phyloP scores from a whole-genome alignment of 345 rosid genomes.

The Carallia pectinifolia region DNA sequence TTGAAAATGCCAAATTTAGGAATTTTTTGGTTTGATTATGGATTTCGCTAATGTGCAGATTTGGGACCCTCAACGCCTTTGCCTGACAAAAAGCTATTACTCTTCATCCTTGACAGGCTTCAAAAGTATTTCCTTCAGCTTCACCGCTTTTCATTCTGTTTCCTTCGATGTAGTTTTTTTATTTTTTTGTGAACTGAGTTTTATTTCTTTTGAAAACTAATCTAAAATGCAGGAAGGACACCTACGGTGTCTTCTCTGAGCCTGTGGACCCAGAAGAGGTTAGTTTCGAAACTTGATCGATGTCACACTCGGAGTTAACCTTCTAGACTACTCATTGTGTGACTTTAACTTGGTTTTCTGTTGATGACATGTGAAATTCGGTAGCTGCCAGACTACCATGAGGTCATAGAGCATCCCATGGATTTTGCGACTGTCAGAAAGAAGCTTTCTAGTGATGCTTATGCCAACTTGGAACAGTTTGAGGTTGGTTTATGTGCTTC shows the following conservation, averaged over 20 bases:
- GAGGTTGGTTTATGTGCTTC: conserved; percentile 22
- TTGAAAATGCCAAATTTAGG: conserved; percentile 8
- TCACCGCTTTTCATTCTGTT: background rate
- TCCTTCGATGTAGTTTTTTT: background rate
- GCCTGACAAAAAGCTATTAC: conserved; percentile 31
- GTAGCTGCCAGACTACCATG: conserved; percentile 36
- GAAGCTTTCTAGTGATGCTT: conserved; percentile 22
- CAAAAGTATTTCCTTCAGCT: conserved; percentile 20
- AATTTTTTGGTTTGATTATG: conserved; percentile 4
- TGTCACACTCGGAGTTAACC: background rate
- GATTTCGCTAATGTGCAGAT: background rate
- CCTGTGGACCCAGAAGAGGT: conserved; percentile 33
- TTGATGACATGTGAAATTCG: conserved; percentile 1
- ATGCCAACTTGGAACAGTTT: conserved; percentile 25
- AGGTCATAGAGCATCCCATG: conserved; percentile 32
- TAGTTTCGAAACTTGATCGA: conserved; percentile 5
- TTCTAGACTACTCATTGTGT: background rate
- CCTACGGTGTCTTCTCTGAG: conserved; percentile 32
- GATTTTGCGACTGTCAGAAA: conserved; percentile 29
- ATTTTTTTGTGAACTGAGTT: background rate
- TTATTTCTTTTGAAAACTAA: background rate
- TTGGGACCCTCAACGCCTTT: conserved; percentile 1
- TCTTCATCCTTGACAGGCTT: conserved; percentile 31
- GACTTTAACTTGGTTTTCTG: background rate
- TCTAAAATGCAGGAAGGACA: conserved; percentile 31